These are phyloP conservation scores for Suillus placidus DNA, from an alignment of 768 basidiomycete genomes.

Conservation along the genomic window DNA sequence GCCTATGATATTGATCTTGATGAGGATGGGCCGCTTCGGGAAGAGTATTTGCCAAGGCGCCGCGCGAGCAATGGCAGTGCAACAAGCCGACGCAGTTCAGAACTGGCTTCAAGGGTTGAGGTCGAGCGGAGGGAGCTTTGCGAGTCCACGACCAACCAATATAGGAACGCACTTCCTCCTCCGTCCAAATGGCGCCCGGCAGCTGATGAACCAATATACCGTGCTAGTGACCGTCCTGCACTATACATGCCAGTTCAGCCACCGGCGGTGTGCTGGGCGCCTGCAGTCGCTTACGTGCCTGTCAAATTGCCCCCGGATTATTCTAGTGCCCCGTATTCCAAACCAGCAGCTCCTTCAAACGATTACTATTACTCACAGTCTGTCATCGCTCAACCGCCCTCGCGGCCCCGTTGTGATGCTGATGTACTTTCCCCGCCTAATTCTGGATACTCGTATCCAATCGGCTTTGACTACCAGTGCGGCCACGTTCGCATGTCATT, in stretches of 20 bases:
- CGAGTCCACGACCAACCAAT: constrained; percentile 9
- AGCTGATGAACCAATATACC: constrained; percentile 73
- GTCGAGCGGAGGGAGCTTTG: background rate
- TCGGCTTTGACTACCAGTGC: constrained; percentile 55
- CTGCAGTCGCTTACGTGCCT: constrained; percentile 20
- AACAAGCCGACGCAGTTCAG: constrained; percentile 5
- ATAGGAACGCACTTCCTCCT: constrained; percentile 55
- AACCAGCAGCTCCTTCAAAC: constrained; percentile 27
- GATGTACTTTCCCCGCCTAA: constrained; percentile 48
- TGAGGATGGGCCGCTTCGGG: constrained; percentile 79
- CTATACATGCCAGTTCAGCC: constrained; percentile 71
- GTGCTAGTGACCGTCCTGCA: constrained; percentile 54
- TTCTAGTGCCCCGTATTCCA: constrained; percentile 21
- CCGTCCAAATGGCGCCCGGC: constrained; percentile 83
- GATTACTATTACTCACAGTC: constrained; percentile 16
- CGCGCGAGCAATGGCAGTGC: constrained; percentile 37
- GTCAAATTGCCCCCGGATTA: constrained; percentile 25
- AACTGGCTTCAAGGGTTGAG: background rate
- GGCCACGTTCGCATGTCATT: constrained; percentile 48
- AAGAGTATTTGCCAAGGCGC: constrained; percentile 78
- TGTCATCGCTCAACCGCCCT: constrained; percentile 51
- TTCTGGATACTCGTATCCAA: constrained; percentile 61
- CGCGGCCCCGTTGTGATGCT: constrained; percentile 59
- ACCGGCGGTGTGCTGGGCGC: constrained; percentile 32
- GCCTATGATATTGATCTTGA: constrained; percentile 77